phyloP scores from a whole-genome alignment of 1,284 basidiomycete species.

The Melampsora larici-populina region DNA sequence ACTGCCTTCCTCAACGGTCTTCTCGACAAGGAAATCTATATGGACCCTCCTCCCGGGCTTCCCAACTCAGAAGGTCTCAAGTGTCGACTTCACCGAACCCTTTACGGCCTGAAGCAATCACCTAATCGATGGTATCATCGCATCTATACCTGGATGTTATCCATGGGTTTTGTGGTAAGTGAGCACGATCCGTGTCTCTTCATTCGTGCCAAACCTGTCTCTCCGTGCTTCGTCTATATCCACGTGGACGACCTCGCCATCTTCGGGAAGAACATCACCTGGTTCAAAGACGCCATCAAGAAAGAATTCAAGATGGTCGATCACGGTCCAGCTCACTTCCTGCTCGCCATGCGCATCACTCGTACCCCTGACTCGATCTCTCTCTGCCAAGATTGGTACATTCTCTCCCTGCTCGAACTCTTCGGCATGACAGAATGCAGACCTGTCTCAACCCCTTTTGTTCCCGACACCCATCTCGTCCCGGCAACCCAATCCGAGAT shows the following conservation, averaged over 20 bases:
- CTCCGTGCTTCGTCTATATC: slow-evolving; percentile 1
- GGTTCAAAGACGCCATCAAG: not conserved
- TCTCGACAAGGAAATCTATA: no score
- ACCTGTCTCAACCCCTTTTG: slow-evolving; percentile 19
- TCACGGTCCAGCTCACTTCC: not conserved
- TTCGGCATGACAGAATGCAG: slow-evolving; percentile 25
- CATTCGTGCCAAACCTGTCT: not conserved
- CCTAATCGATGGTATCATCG: not conserved
- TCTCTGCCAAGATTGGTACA: not conserved
- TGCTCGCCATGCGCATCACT: slow-evolving; percentile 1
- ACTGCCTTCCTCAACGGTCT: no score
- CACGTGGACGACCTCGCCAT: slow-evolving; percentile 18
- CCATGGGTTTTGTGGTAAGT: not conserved
- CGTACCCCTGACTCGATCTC: not conserved
- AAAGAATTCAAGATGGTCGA: slow-evolving; percentile 8
- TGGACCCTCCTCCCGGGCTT: no score
- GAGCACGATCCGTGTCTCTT: slow-evolving; percentile 4
- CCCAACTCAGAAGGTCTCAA: no score
- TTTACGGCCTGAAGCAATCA: no score
- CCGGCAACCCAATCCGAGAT: slow-evolving; percentile 16
- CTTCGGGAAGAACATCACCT: not conserved
- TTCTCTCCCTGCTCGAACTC: no score
- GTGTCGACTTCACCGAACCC: no score
- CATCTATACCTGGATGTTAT: not conserved
- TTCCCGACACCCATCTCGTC: slow-evolving; percentile 9